These are phyloP conservation scores for Salvia sclarea DNA, from an alignment of 305 asterid species.

Conservation along the genomic window DNA sequence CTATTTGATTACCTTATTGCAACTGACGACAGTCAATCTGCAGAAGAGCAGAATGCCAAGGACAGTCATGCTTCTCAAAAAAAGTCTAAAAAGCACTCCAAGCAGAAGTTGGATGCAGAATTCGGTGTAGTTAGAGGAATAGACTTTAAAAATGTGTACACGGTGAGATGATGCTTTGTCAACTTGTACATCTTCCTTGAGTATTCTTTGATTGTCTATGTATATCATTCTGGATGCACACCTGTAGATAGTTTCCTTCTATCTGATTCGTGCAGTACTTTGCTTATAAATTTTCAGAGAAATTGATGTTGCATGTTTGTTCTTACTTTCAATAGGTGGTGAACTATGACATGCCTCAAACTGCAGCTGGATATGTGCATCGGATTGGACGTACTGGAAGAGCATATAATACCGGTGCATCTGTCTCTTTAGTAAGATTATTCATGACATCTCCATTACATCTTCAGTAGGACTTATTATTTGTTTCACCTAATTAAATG, in stretches of 20 bases:
- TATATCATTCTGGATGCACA: not conserved
- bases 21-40: conserved; percentile 61
- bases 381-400: conserved; percentile 98
- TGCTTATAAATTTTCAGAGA: not conserved
- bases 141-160: conserved; percentile 90
- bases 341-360: conserved; percentile 86
- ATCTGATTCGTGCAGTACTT: not conserved
- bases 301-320: conserved; percentile 8
- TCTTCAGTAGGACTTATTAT: conserved; percentile 5
- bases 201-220: not conserved
- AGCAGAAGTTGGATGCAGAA: conserved; percentile 75
- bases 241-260: not conserved
- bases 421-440: conserved; percentile 82
- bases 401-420: conserved; percentile 88
- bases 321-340: conserved; percentile 55
- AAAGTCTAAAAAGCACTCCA: conserved; percentile 55
- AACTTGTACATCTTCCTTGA: conserved; percentile 14
- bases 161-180: conserved; percentile 51
- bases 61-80: conserved; percentile 46
- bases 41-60: conserved; percentile 48
- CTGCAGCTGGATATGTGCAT: conserved; percentile 86
- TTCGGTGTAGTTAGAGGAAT: conserved; percentile 95
- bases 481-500: conserved; percentile 6
- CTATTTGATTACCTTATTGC: conserved; percentile 91
- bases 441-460: conserved; percentile 17